Evolutionary conservation across 108 stramenopile species (phyloP), one percentile per base, ranked within the genome.

Genomic region (Aurantiochytrium sp.): DNA sequence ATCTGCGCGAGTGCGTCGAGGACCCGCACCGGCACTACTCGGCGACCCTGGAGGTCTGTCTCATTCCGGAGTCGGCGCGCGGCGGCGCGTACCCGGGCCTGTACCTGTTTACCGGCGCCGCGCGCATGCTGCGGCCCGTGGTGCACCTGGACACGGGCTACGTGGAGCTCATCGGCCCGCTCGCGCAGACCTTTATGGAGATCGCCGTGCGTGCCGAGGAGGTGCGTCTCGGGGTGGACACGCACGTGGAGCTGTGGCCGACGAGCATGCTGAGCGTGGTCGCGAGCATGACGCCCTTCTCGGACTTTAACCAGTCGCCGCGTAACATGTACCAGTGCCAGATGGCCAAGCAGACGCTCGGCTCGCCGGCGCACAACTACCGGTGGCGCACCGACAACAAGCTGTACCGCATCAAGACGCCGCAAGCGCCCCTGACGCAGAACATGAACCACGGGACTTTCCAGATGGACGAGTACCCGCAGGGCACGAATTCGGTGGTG

Each of bases 311-410:
- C 89, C 99, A 99, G 92, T 95, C 95, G 12, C 99, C 99, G 4
- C 90, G 98, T 86, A 99, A 99, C 89, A 96, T 96, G 93, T 96
- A 98, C 90, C 99, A 98, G 93, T 99, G 99, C 90, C 99, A 99
- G 92, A 99, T 99, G 99, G 99, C 97, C 22, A 99, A 99, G 91
- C 99, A 99, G 88, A 99, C 99, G 6, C 98, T 99, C 98, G 99
- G 99, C 31, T 98, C 98, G 17, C 97, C 99, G 12, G 94, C 94
- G 30, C 97, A 98, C 89, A 96, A 96, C 42, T 81, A 96, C 45
- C 95, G 95, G 3, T 95, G 95, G 55, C 92, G 98, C 68, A 90
- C 96, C 22, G 99, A 99, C 90, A 98, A 97, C 92, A 99, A 99
- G 88, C 68, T 98, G 55, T 98, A 97, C 89, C 94, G 94, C 55